Evolutionary conservation across 495 filamentous ascomycete genomes (phyloP).

Genomic region (Tuber microsphaerosporum): DNA sequence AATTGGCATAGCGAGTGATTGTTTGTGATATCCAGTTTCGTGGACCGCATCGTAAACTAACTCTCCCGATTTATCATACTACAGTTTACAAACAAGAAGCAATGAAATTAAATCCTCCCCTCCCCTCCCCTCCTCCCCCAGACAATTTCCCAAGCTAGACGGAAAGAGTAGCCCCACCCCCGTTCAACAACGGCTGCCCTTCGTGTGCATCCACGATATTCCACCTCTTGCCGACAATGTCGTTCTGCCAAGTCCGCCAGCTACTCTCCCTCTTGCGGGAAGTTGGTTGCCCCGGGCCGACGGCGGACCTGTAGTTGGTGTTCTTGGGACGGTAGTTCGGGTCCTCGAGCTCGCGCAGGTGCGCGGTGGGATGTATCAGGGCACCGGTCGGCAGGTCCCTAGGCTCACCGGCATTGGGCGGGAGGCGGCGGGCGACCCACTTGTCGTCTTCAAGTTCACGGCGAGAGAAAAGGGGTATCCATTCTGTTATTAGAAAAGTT

Average conservation of each 20-base stretch:
- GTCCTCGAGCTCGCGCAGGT: not conserved
- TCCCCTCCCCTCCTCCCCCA: not conserved
- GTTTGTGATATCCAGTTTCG: not conserved
- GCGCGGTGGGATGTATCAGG: constrained; percentile 29
- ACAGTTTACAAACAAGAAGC: not conserved
- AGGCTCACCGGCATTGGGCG: constrained; percentile 31
- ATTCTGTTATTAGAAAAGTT: constrained; percentile 35
- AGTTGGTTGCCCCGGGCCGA: not conserved
- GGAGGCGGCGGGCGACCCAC: constrained; percentile 35
- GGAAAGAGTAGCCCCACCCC: not conserved
- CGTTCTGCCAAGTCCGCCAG: not conserved
- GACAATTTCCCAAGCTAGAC: not conserved
- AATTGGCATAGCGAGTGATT: not conserved
- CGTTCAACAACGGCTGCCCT: not conserved
- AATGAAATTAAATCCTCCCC: not conserved
- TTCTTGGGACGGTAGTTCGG: not conserved
- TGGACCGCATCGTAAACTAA: not conserved
- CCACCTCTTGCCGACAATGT: not conserved
- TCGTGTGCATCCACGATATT: not conserved
- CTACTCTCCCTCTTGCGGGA: not conserved
- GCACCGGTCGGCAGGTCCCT: constrained; percentile 17
- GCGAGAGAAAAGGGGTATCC: constrained; percentile 43
- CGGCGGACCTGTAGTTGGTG: not conserved
- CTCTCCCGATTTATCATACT: not conserved
- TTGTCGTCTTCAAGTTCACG: constrained; percentile 40